Conservation (phyloP, 2,329 filamentous ascomycete genomes). For the Penicillium sp. region DNA sequence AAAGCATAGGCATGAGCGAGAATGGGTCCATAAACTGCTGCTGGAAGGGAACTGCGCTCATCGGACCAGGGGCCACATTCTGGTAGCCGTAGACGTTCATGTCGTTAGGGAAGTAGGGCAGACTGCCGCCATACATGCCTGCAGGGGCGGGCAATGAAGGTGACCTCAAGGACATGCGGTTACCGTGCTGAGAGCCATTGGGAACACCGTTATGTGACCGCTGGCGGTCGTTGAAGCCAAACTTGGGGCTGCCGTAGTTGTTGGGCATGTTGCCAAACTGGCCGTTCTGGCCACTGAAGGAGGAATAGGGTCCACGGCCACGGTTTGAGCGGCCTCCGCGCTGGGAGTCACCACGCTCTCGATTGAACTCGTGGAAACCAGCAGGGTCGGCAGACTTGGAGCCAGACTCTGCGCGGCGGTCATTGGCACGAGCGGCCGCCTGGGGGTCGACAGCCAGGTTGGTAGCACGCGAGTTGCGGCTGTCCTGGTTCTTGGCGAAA, state of each 20-base stretch:
- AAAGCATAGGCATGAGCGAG: conserved; percentile 55
- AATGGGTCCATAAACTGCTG: conserved; percentile 54
- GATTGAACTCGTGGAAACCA: conserved; percentile 34
- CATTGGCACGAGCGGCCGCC: conserved; percentile 30
- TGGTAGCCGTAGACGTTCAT: conserved; percentile 56
- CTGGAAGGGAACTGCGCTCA: conserved; percentile 56
- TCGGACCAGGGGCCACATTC: conserved; percentile 49
- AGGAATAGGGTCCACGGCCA: conserved; percentile 37
- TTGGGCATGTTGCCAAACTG: conserved; percentile 41
- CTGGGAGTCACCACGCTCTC: conserved; percentile 36
- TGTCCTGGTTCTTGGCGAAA: conserved; percentile 34
- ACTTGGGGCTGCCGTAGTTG: conserved; percentile 41
- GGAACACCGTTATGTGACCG: conserved; percentile 37
- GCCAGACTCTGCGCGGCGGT: conserved; percentile 38
- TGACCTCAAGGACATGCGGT: conserved; percentile 53
- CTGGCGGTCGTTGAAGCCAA: conserved; percentile 42
- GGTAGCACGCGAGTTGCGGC: conserved; percentile 27
- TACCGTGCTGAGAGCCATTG: conserved; percentile 43
- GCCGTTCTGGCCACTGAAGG: conserved; percentile 34
- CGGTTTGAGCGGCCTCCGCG: conserved; percentile 40
- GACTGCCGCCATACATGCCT: conserved; percentile 42
- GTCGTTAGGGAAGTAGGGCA: conserved; percentile 40
- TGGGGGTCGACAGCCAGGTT: conserved; percentile 33
- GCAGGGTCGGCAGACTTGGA: conserved; percentile 35
- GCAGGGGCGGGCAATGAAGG: conserved; percentile 57